These are phyloP conservation scores for Cunninghamia lanceolata DNA, from an alignment of 75 land plant species.

Conservation along the genomic window DNA sequence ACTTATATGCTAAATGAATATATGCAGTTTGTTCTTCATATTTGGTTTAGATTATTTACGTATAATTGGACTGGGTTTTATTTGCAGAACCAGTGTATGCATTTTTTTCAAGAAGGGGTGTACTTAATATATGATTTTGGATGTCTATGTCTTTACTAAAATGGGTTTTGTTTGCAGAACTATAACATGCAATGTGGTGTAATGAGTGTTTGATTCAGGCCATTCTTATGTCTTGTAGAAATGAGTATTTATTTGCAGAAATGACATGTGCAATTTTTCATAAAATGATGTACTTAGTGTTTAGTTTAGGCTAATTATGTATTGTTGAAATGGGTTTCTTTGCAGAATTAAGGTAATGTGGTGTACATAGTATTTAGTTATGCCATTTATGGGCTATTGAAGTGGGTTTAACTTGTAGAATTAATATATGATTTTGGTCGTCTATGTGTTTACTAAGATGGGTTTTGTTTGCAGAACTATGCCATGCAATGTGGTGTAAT, in stretches of 20 bases:
- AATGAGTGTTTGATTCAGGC: background rate
- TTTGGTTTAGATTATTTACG: background rate
- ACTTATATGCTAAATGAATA: background rate
- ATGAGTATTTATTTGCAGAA: background rate
- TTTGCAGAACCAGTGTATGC: background rate
- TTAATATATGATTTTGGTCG: background rate
- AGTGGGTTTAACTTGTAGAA: too few species aligned
- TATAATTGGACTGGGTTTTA: background rate
- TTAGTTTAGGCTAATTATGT: too few species aligned
- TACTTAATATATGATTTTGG: background rate
- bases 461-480: background rate
- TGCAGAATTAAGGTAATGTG: too few species aligned
- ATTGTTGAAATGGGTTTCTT: too few species aligned
- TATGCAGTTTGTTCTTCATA: background rate
- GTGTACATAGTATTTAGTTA: too few species aligned
- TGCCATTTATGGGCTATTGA: too few species aligned
- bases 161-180: background rate
- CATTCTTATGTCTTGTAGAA: background rate
- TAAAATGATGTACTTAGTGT: too few species aligned
- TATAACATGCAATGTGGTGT: background rate
- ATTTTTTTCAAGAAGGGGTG: background rate
- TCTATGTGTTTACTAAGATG: background rate
- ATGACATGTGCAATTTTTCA: too few species aligned
- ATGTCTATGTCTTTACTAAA: background rate
- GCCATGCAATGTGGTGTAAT: background rate